Percentiles rank a stretch among this genome's conserved stretches.
phyloP scores from a whole-genome alignment of 371 early-diverging fungal genomes.

The Mortierella sp. region DNA sequence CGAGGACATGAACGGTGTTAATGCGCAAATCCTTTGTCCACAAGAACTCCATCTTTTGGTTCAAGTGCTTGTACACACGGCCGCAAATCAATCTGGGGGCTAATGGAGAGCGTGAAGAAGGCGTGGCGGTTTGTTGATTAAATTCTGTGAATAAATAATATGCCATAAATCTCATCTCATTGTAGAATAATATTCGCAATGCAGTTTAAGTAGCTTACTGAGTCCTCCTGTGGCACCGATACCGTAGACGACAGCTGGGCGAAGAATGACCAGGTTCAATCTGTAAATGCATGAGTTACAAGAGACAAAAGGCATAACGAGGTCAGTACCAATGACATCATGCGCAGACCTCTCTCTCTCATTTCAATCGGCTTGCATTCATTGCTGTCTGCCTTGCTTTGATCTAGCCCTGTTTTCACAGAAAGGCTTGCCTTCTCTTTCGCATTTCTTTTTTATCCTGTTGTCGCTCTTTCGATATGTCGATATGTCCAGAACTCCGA shows the following conservation, averaged over 20 bases:
- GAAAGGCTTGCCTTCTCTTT: neutral
- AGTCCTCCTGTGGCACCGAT: slow-evolving; percentile 82
- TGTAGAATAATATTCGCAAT: neutral
- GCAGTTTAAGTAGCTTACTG: slow-evolving; percentile 65
- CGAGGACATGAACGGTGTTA: slow-evolving; percentile 94
- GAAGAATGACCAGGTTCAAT: slow-evolving; percentile 83
- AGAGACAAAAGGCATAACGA: neutral
- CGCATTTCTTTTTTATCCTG: neutral
- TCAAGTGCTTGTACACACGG: slow-evolving; percentile 85
- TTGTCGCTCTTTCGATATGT: slow-evolving; percentile 5
- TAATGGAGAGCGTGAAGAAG: slow-evolving; percentile 28
- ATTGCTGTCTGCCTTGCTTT: neutral
- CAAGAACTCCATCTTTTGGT: slow-evolving; percentile 91
- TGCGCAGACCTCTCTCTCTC: neutral
- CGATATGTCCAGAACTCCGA: slow-evolving; percentile 5
- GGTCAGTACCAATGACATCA: slow-evolving; percentile 21
- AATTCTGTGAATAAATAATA: no score
- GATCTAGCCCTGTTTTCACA: neutral
- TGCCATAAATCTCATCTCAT: neutral
- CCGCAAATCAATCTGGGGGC: slow-evolving; percentile 94
- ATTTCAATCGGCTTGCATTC: neutral
- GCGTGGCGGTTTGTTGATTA: neutral
- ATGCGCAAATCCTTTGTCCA: slow-evolving; percentile 94
- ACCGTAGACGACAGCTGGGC: slow-evolving; percentile 93
- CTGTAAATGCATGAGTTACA: slow-evolving; percentile 49